Conservation (phyloP, 2,329 filamentous ascomycete genomes). For the Hypoxylon sp. region DNA sequence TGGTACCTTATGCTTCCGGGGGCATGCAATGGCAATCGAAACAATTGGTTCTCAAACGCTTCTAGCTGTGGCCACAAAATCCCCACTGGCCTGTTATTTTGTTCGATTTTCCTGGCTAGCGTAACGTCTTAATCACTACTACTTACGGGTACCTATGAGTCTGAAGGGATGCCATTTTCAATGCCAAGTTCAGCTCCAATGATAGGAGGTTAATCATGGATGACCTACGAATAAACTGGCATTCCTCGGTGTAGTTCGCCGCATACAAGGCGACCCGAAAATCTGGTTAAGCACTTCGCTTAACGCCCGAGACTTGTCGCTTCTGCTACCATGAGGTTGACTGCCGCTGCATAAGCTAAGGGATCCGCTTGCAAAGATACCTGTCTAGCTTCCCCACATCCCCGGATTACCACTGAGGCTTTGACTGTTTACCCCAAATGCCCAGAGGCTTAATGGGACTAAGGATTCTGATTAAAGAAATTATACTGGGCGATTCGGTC, state of each 20-base stretch:
- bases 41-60: too few relatives aligned
- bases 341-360: slow-evolving; percentile 9
- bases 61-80: too few relatives aligned
- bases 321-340: neutral
- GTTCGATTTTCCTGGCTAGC: too few relatives aligned
- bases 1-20: too few relatives aligned
- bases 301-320: slow-evolving; percentile 13
- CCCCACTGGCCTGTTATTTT: too few relatives aligned
- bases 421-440: slow-evolving; percentile 24
- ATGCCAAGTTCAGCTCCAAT: neutral
- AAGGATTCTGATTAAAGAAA: slow-evolving; percentile 18
- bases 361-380: neutral
- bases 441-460: slow-evolving; percentile 12
- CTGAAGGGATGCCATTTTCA: neutral
- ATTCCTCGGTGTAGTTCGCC: slow-evolving; percentile 9
- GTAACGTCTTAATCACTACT: too few relatives aligned
- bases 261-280: slow-evolving; percentile 8
- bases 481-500: slow-evolving; percentile 23
- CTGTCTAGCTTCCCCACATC: slow-evolving; percentile 28
- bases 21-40: too few relatives aligned
- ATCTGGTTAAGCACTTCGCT: slow-evolving; percentile 19
- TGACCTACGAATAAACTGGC: slow-evolving; percentile 1
- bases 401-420: slow-evolving; percentile 16
- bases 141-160: neutral
- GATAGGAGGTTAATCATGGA: neutral